Base-by-base conservation (phyloP, 2,329 filamentous ascomycete species). In the Dothideomycetidae sp. region DNA sequence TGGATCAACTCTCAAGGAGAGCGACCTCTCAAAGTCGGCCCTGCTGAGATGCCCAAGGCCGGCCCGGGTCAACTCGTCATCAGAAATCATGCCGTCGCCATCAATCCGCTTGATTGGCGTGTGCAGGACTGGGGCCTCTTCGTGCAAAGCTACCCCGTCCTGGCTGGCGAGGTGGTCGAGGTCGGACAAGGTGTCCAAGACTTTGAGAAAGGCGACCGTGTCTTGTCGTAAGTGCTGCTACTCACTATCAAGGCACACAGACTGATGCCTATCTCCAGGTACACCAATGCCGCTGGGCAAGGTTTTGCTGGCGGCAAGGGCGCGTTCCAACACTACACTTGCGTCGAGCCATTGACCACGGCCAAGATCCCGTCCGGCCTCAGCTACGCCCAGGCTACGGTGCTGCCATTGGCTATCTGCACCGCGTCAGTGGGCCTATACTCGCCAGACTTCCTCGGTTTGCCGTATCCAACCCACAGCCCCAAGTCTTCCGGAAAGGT, bases 201-300 rank as follows among this genome's bases (percentile, higher is more conserved):
- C 16, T 62, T 70, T 50, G 60, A 59, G 26, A 55, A 60, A 34
- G 69, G 69, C 13, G 66, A 73, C 44, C 53, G 52, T 9, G 70
- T 73, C 0, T 52, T 75, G 3, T 26, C 34, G 42, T 44, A 41
- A 39, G 39, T 33, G 12, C 12, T 18, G 31, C 12, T 10, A 9
- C 10, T 33, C 21, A 26, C n/a, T n/a, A 26, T 26, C 7, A 10
- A 41, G 34, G 16, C 41, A 42, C 36, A 34, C 33, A 18, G n/a
- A n/a, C n/a, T n/a, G n/a, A n/a, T n/a, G n/a, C n/a, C n/a, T n/a
- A n/a, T n/a, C n/a, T n/a, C 37, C 5, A 36, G 39, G 17, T 40
- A 44, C 17, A 10, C 37, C 4, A 18, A 36, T 5, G 33, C 39
- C 14, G 37, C 15, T 16, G 39, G 37, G 12, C 21, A 26, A 26